Conservation (phyloP, 345 rosid genomes). For the Cardamine resedifolia region DNA sequence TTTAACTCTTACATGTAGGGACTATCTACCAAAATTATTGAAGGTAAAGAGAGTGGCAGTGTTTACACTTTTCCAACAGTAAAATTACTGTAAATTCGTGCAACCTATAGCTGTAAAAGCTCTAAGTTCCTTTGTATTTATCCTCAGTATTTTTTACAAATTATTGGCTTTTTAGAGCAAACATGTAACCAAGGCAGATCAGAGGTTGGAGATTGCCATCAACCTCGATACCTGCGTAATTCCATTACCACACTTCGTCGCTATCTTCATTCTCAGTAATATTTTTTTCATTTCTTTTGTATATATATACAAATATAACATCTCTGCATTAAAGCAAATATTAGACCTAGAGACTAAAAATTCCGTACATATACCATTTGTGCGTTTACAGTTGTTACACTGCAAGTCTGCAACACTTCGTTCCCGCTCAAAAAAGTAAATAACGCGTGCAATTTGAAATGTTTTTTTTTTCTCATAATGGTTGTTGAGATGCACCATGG, state of each 20-base stretch:
- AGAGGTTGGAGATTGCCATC: conserved; percentile 41
- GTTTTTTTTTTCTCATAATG: neutral
- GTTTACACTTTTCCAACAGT: conserved; percentile 30
- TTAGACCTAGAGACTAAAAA: neutral
- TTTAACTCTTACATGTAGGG: conserved; percentile 40
- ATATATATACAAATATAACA: neutral
- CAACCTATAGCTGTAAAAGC: conserved; percentile 39
- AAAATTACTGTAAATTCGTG: conserved; percentile 34
- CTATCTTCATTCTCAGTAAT: neutral
- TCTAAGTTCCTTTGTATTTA: conserved; percentile 21
- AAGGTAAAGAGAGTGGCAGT: conserved; percentile 23
- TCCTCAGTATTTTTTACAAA: conserved; percentile 16
- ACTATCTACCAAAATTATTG: conserved; percentile 32
- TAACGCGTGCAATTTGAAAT: neutral
- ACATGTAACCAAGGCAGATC: conserved; percentile 26
- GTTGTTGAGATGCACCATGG: too few relatives aligned
- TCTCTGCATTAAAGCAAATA: neutral
- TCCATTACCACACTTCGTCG: conserved; percentile 29
- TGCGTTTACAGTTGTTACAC: conserved; percentile 14
- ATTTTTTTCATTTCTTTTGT: neutral
- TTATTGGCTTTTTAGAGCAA: conserved; percentile 27
- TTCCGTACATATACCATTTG: neutral
- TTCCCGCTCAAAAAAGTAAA: neutral
- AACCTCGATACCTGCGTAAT: conserved; percentile 30
- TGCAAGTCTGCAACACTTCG: neutral